phyloP scores from a whole-genome alignment of 1,284 basidiomycete genomes.

The Xerocomus nothofagi region DNA sequence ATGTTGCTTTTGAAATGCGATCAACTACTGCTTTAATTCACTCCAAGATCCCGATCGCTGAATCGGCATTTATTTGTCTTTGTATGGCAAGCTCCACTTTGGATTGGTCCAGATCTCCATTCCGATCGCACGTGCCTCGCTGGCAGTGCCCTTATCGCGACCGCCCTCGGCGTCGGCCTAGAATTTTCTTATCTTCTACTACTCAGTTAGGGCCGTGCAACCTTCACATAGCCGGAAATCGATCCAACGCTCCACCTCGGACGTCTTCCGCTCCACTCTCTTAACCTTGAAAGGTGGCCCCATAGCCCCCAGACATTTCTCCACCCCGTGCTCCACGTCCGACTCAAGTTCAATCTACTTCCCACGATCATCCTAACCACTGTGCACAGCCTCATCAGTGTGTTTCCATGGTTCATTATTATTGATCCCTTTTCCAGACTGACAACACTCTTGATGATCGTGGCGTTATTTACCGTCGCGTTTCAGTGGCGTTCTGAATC shows the following conservation, averaged over 20 bases:
- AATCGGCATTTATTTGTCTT: conserved; percentile 17
- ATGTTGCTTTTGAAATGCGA: conserved; percentile 11
- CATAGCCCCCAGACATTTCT: too few relatives aligned
- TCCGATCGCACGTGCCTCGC: conserved; percentile 23
- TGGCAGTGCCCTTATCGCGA: conserved; percentile 21
- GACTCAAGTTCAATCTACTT: conserved; percentile 4
- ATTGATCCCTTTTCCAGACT: too few relatives aligned
- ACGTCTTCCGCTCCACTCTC: conserved; percentile 1
- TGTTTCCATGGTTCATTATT: too few relatives aligned
- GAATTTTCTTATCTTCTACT: too few relatives aligned
- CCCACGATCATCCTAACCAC: conserved; percentile 8
- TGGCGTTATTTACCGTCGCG: too few relatives aligned
- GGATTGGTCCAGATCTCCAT: conserved; percentile 22
- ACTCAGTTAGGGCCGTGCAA: too few relatives aligned
- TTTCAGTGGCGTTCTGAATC: too few relatives aligned
- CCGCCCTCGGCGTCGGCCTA: not conserved
- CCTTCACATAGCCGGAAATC: not conserved
- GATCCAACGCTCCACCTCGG: too few relatives aligned
- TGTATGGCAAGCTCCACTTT: conserved; percentile 25
- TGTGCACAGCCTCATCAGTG: too few relatives aligned
- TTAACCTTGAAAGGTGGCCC: too few relatives aligned
- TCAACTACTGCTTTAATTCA: conserved; percentile 1
- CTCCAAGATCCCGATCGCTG: conserved; percentile 30
- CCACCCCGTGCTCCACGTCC: not conserved
- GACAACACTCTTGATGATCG: too few relatives aligned